Conservation (phyloP, 2,329 filamentous ascomycete species). For the Beauveria brongniartii region DNA sequence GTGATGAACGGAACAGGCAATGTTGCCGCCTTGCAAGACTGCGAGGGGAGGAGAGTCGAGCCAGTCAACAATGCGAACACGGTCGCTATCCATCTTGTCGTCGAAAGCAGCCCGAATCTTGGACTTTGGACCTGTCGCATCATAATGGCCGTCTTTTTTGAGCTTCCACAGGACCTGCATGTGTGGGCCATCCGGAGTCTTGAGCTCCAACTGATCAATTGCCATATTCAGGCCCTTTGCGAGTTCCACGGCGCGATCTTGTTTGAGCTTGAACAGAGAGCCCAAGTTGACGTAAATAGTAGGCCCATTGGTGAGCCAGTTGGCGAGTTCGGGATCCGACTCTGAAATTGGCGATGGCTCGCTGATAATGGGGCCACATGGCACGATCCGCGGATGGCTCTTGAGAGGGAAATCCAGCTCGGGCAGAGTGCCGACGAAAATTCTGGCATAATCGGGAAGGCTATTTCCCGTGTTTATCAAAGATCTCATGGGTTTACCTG, state of each 20-base stretch:
- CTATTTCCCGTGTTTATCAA: conserved; percentile 17
- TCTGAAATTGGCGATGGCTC: conserved; percentile 23
- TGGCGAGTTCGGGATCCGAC: conserved; percentile 30
- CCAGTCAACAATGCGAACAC: conserved; percentile 33
- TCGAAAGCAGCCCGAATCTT: conserved; percentile 18
- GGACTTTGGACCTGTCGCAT: conserved; percentile 6
- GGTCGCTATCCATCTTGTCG: conserved; percentile 20
- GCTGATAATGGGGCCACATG: conserved; percentile 40
- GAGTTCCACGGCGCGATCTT: conserved; percentile 30
- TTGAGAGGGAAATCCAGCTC: conserved; percentile 33
- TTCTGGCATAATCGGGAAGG: conserved; percentile 13
- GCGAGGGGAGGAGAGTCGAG: conserved; percentile 29
- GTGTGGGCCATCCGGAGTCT: not conserved
- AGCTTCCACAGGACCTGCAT: conserved; percentile 29
- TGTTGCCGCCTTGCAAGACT: conserved; percentile 27
- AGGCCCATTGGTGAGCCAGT: conserved; percentile 33
- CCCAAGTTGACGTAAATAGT: conserved; percentile 44
- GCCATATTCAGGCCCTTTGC: conserved; percentile 27
- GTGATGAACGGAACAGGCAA: conserved; percentile 36
- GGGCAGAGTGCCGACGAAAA: conserved; percentile 21
- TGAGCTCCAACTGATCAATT: conserved; percentile 21
- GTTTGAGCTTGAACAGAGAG: conserved; percentile 25
- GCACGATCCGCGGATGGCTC: conserved; percentile 30
- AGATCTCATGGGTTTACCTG: conserved; percentile 16
- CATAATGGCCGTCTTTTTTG: conserved; percentile 15